Evolutionary conservation across 148 eudicot species (phyloP).

Genomic region (Suaeda aralocaspica): DNA sequence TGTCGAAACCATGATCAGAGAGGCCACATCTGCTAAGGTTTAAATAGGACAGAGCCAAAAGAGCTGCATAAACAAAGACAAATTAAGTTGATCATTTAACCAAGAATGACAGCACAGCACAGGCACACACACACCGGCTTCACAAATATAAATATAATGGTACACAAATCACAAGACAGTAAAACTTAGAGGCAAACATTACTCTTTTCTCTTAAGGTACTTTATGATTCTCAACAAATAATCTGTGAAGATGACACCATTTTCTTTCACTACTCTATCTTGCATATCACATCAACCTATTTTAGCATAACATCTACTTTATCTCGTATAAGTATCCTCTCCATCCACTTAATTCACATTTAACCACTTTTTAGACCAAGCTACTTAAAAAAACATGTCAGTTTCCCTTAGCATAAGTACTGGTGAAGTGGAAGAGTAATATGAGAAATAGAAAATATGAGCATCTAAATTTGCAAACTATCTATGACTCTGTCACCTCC

Average conservation of each 20-base stretch:
- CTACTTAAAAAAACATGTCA: neutral
- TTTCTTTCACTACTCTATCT: too few species aligned
- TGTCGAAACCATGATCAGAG: conserved; percentile 71
- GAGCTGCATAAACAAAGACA: conserved; percentile 48
- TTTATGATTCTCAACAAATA: too few species aligned
- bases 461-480: neutral
- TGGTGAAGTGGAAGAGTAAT: neutral
- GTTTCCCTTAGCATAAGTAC: neutral
- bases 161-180: neutral
- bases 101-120: conserved; percentile 2
- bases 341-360: neutral
- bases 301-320: too few species aligned
- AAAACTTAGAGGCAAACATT: neutral
- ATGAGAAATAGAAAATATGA: neutral
- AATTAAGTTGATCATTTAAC: neutral
- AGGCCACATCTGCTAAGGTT: conserved; percentile 86
- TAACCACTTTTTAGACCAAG: neutral
- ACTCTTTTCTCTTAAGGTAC: neutral
- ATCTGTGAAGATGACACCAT: too few species aligned
- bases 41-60: conserved; percentile 63
- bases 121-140: too few species aligned
- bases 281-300: too few species aligned
- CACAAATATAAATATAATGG: neutral
- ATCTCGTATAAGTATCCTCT: neutral
- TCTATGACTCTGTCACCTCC: neutral